Evolutionary conservation across 257 asterid genomes (phyloP).

Genomic region (Coffea eugenioides): DNA sequence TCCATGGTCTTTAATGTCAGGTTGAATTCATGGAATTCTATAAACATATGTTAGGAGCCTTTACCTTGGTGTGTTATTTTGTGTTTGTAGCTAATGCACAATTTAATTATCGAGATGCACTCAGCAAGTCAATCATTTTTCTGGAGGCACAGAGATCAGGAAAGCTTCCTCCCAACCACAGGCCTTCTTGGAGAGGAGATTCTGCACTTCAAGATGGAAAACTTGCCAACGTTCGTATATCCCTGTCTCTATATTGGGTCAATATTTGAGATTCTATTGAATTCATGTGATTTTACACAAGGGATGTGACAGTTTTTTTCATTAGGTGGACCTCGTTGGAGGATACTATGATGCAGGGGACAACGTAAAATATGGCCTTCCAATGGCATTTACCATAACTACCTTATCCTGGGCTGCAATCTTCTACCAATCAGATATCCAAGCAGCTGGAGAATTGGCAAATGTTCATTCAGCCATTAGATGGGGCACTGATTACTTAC

Average conservation of each 20-base stretch:
- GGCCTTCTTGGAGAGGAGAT: conserved; percentile 78
- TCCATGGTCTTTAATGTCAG: conserved; percentile 9
- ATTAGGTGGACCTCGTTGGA: conserved; percentile 78
- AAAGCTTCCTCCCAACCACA: conserved; percentile 60
- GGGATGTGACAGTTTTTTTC: not conserved
- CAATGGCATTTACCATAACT: conserved; percentile 82
- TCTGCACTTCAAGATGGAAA: conserved; percentile 76
- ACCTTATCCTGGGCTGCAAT: conserved; percentile 73
- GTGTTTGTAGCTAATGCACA: conserved; percentile 22
- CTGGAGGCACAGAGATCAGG: conserved; percentile 91
- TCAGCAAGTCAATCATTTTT: conserved; percentile 65
- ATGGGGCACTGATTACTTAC: conserved; percentile 76
- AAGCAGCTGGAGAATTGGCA: conserved; percentile 57
- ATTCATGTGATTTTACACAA: not conserved
- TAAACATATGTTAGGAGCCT: conserved; percentile 15
- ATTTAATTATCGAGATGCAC: conserved; percentile 56
- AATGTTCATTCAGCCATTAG: conserved; percentile 46
- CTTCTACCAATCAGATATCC: conserved; percentile 39
- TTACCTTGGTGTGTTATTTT: conserved; percentile 30
- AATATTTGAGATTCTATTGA: not conserved
- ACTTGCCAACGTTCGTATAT: conserved; percentile 41
- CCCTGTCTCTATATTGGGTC: too few relatives aligned
- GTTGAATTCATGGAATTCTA: conserved; percentile 25
- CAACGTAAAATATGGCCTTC: conserved; percentile 76
- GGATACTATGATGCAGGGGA: conserved; percentile 91